A percentile compares a stretch with the other conserved stretches of the same genome.
Conservation (phyloP, 495 filamentous ascomycete species). For the Neurospora sp. region DNA sequence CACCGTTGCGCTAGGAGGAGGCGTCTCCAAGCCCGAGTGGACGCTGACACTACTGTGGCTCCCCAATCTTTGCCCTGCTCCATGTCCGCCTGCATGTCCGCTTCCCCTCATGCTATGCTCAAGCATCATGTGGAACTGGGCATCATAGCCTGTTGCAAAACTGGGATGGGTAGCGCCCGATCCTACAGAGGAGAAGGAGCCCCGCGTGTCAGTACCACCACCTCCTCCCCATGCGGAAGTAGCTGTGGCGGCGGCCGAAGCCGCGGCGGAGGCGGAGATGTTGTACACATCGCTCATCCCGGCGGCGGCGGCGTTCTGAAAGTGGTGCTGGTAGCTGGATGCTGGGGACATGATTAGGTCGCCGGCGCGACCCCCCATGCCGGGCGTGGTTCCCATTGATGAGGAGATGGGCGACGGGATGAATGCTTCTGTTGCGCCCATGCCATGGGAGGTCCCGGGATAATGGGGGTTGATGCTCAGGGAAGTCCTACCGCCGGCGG, state of each 20-base stretch:
- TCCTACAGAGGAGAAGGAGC: not conserved
- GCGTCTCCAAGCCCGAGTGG: slow-evolving; percentile 20
- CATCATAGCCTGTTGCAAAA: not conserved
- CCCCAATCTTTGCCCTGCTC: not conserved
- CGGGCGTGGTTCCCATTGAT: not conserved
- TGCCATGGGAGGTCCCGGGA: not conserved
- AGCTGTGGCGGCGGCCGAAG: slow-evolving; percentile 9
- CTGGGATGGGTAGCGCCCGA: not conserved
- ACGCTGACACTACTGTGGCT: not conserved
- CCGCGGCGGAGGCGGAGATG: not conserved
- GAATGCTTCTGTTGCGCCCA: not conserved
- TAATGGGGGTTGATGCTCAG: not conserved
- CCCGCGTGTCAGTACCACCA: not conserved
- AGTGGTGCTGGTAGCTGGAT: slow-evolving; percentile 30
- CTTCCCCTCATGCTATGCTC: not conserved
- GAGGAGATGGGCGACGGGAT: not conserved
- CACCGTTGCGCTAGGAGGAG: slow-evolving; percentile 21
- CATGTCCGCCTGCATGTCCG: not conserved
- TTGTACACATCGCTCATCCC: slow-evolving; percentile 6
- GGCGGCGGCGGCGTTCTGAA: slow-evolving; percentile 16
- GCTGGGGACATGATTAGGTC: slow-evolving; percentile 35
- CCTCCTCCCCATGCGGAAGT: slow-evolving; percentile 2
- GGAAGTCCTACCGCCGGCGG: not conserved
- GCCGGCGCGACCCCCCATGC: slow-evolving; percentile 8
- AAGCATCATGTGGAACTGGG: not conserved